Base-by-base conservation (phyloP, 2,329 filamentous ascomycete species). In the Penicillium decumbens region DNA sequence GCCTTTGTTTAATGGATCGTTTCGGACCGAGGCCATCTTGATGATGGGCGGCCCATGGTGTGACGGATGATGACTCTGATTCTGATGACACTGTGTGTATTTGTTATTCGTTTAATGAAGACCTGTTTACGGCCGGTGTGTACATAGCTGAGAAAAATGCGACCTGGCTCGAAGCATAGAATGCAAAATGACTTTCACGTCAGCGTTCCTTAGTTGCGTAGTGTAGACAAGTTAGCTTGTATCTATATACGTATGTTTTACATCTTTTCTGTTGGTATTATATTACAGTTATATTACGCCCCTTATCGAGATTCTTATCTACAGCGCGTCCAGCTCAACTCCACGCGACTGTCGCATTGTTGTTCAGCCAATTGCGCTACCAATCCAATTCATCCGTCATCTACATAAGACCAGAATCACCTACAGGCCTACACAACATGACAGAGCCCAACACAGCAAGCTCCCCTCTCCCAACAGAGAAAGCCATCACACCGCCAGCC, bases 101-200 rank as follows among this genome's bases (percentile, higher is more conserved):
- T 50, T 55, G 53, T 56, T 59, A 59, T 52, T 54, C 57, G 50
- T 51, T 57, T 58, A 56, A 60, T 58, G 56, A 60, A 58, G 52
- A 45, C 54, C 41, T 51, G 13, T 54, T 54, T 38, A 57, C 50
- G 54, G 54, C 54, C 56, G 44, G 43, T 50, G 28, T 60, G 57
- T 57, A 60, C 42, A 60, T 57, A 57, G 45, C 45, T 39, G 47
- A 49, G 41, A 57, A 54, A 45, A 53, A 50, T 55, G 49, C 43
- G 47, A 55, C 48, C 38, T 56, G 45, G 53, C 47, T 53, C 53
- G 43, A 43, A 38, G 45, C 37, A 51, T 58, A 58, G 51, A 58
- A 23, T 29, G 40, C 27, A 20, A 29, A 27, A 28, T 27, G 27
- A 28, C 27, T 27, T 25, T 20, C 13, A 13, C 13, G 5, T 10